Conservation (phyloP, 169 alveolate genomes). For the Plasmodium gaboni region DNA sequence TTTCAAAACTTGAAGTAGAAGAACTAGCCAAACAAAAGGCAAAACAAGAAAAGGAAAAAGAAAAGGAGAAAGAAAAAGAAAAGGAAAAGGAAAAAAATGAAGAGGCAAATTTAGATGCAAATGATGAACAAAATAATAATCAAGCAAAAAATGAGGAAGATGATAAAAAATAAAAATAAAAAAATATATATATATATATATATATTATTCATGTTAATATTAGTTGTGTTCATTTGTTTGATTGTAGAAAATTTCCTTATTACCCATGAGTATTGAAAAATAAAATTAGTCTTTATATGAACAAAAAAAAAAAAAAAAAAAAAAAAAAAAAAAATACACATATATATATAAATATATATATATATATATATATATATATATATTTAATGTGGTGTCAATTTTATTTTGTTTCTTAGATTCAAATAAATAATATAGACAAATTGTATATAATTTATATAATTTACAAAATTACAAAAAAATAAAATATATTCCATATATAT, state of each 20-base stretch:
- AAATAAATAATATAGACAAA: too few relatives aligned
- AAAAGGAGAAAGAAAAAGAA: constrained; percentile 44
- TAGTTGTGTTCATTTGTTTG: neutral
- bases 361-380: too few relatives aligned
- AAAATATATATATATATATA: neutral
- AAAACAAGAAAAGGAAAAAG: constrained; percentile 56
- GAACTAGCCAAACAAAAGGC: constrained; percentile 71
- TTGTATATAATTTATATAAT: neutral
- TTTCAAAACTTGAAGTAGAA: constrained; percentile 69
- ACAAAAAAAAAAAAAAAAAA: too few relatives aligned
- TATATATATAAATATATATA: too few relatives aligned
- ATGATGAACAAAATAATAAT: constrained; percentile 18
- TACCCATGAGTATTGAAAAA: too few relatives aligned
- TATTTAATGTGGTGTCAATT: too few relatives aligned
- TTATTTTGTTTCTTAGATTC: too few relatives aligned
- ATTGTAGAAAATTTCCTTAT: too few relatives aligned
- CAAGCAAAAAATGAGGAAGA: constrained; percentile 26
- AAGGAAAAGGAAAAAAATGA: constrained; percentile 41
- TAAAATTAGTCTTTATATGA: too few relatives aligned
- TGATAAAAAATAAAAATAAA: constrained; percentile 5
- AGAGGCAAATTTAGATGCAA: constrained; percentile 1
- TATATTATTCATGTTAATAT: neutral
- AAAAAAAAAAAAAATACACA: too few relatives aligned
- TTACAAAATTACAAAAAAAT: neutral
- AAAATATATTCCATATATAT: neutral